Percentiles rank a stretch among this genome's conserved stretches.
phyloP scores from a whole-genome alignment of 2,329 filamentous ascomycete genomes.

The Seiridium cupressi region DNA sequence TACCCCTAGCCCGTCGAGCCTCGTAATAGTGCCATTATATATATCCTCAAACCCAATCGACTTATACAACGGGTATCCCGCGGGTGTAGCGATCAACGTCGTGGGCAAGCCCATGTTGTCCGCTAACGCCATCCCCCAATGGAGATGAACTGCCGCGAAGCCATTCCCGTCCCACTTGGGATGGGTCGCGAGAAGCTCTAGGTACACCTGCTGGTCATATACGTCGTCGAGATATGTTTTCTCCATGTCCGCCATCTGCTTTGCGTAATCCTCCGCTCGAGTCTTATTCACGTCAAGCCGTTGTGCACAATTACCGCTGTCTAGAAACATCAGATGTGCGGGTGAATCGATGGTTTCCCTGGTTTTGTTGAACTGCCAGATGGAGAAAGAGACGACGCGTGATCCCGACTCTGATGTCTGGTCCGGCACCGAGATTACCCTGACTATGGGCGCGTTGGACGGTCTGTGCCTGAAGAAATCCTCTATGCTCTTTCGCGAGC shows the following conservation, averaged over 20 bases:
- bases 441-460: not conserved
- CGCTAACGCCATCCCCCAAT: constrained; percentile 2
- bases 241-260: not conserved
- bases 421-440: constrained; percentile 3
- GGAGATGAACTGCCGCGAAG: not conserved
- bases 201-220: not conserved
- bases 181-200: not conserved
- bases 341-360: no score
- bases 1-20: not conserved
- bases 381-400: not conserved
- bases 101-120: not conserved
- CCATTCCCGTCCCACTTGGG: constrained; percentile 6
- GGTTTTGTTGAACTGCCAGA: not conserved
- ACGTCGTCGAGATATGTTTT: constrained; percentile 5
- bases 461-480: not conserved
- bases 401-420: not conserved
- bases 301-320: not conserved
- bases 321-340: not conserved
- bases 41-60: constrained; percentile 4
- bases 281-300: constrained; percentile 1
- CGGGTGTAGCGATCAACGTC: not conserved
- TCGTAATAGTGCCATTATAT: not conserved
- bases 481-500: not conserved
- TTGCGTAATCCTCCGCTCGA: not conserved
- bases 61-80: constrained; percentile 5